phyloP scores from a whole-genome alignment of 441 rosid species.

The Erysimum cheiri region DNA sequence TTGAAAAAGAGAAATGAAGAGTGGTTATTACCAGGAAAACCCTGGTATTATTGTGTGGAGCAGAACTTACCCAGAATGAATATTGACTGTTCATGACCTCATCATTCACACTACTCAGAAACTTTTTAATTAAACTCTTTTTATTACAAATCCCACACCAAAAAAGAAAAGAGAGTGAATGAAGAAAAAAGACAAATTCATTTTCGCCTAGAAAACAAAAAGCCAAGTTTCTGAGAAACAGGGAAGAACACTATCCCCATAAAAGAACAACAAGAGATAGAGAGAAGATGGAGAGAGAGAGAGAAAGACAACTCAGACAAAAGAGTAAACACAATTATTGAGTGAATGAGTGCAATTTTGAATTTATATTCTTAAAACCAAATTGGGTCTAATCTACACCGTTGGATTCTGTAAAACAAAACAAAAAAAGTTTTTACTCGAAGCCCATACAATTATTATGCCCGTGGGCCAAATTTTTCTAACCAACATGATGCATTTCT shows the following conservation, averaged over 20 bases:
- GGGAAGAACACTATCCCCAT: not conserved
- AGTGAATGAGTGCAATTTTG: conserved; percentile 20
- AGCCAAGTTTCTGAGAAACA: not conserved
- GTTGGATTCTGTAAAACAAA: not conserved
- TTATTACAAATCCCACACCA: not conserved
- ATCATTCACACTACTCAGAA: not conserved
- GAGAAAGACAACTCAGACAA: not conserved
- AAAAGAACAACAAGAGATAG: not conserved
- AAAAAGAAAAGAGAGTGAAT: not conserved
- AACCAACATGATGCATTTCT: not conserved
- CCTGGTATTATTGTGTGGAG: not conserved
- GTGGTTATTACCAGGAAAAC: not conserved
- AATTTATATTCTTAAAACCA: not conserved
- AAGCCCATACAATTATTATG: conserved; percentile 4
- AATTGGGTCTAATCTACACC: conserved; percentile 13
- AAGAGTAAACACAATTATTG: conserved; percentile 15
- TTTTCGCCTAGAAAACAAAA: not conserved
- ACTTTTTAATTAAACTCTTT: not conserved
- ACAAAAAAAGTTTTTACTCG: not conserved
- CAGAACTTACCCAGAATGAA: conserved; percentile 20
- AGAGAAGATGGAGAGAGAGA: not conserved
- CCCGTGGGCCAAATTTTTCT: conserved; percentile 16
- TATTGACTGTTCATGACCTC: conserved; percentile 20
- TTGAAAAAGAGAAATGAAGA: not conserved
- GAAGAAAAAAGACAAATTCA: not conserved